Base-by-base conservation (phyloP, 2,329 filamentous ascomycete species). In the Trichophyton rubrum region DNA sequence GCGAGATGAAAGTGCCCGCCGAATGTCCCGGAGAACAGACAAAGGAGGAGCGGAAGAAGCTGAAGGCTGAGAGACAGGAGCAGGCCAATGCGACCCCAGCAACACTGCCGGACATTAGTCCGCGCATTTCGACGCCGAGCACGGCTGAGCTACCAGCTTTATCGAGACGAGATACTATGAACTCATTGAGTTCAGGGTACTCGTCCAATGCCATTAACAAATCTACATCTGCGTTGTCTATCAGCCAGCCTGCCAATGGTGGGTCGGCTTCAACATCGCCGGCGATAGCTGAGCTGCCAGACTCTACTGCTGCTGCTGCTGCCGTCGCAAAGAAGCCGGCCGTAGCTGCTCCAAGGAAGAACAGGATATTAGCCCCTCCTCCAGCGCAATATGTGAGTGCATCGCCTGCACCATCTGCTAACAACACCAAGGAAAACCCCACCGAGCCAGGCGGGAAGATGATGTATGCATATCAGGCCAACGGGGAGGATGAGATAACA, bases 1-100 rank as follows among this genome's bases (percentile, higher is more conserved):
- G 93, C 72, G 90, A 99, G 77, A 93, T 99, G 87, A 99, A 97
- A 75, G 93, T 97, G 0, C 90, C 93, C 0, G 88, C 93, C 6
- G 89, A 96, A 70, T 99, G 93, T 70, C 93, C 93, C 0, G 93
- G 93, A 57, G 93, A 97, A 70, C 85, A 93, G 70, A 86, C 81
- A 64, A 99, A 97, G 74, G 93, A 97, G 64, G 91, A 96, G 68
- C 91, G 86, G 77, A 99, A 96, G 79, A 95, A 91, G 68, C 80
- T 95, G 47, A 97, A 97, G 74, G 81, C 82, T 47, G 87, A 91
- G 71, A 83, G 91, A 63, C 92, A 97, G 74, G 86, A 88, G 62
- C 80, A 85, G 3, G 87, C 91, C 11, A 88, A 86, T 68, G 76
- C 83, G 35, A 65, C 70, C n/a, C 71, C 73, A 24, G 27, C 73